phyloP scores from a whole-genome alignment of 78 protist genomes.

The Dictyostelium capitatum region DNA sequence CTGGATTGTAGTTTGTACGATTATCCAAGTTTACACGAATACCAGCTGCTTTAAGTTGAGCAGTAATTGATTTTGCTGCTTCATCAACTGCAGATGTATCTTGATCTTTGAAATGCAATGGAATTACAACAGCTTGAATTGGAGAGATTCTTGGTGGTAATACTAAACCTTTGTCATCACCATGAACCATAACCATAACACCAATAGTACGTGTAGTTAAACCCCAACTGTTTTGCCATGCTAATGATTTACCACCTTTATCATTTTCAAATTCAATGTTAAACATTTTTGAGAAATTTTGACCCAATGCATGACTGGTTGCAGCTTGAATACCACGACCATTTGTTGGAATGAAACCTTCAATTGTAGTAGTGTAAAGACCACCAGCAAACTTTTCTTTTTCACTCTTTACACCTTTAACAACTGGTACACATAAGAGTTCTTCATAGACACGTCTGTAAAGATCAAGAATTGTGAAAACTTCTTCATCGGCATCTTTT shows the following conservation, averaged over 20 bases:
- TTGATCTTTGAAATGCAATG: constrained; percentile 82
- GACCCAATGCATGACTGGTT: constrained; percentile 98
- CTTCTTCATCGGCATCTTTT: constrained; percentile 95
- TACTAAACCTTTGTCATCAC: constrained; percentile 98
- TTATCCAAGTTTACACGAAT: constrained; percentile 91
- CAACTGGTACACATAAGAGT: constrained; percentile 94
- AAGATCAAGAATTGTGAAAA: constrained; percentile 91
- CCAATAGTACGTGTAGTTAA: constrained; percentile 97
- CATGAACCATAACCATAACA: constrained; percentile 96
- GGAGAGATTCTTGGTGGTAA: constrained; percentile 98
- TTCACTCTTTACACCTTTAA: constrained; percentile 91
- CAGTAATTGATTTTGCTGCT: constrained; percentile 67
- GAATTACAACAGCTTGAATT: constrained; percentile 94
- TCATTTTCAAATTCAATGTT: constrained; percentile 92
- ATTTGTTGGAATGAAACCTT: constrained; percentile 95
- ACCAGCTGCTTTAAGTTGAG: constrained; percentile 85
- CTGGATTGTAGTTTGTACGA: constrained; percentile 91
- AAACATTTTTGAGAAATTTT: constrained; percentile 98
- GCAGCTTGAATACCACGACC: constrained; percentile 98
- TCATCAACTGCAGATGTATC: constrained; percentile 28
- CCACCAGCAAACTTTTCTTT: constrained; percentile 99
- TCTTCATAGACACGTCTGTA: constrained; percentile 95
- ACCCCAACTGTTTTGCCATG: constrained; percentile 99
- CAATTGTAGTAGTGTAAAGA: constrained; percentile 96
- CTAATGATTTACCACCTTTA: constrained; percentile 59